Conservation (phyloP, 2,329 filamentous ascomycete genomes). For the Lasiodiplodia sp. region DNA sequence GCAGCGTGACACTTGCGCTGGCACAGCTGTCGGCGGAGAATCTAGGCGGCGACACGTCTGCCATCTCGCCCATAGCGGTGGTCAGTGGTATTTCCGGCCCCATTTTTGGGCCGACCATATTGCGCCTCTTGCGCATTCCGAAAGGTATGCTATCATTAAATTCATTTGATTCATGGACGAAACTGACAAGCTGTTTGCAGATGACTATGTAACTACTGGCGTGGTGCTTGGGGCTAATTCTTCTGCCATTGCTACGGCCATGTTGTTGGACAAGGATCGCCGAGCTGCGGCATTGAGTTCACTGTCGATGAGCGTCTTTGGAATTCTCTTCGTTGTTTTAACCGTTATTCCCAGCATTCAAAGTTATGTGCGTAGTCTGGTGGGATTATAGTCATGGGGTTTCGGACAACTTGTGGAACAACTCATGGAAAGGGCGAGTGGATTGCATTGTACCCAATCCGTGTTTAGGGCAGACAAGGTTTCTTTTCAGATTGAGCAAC, state of each 20-base stretch:
- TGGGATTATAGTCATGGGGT: slow-evolving; percentile 38
- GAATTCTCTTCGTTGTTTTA: slow-evolving; percentile 65
- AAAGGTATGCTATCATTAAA: slow-evolving; percentile 49
- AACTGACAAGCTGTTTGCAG: slow-evolving; percentile 39
- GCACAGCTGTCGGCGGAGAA: slow-evolving; percentile 65
- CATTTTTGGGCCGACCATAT: slow-evolving; percentile 59
- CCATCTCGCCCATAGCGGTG: slow-evolving; percentile 64
- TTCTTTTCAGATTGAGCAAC: no score
- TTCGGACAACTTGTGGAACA: no score
- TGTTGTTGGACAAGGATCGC: slow-evolving; percentile 64
- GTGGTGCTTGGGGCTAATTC: slow-evolving; percentile 68
- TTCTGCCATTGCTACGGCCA: slow-evolving; percentile 65
- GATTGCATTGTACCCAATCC: no score
- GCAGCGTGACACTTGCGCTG: slow-evolving; percentile 67
- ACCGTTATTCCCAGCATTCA: slow-evolving; percentile 64
- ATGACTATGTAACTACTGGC: slow-evolving; percentile 70
- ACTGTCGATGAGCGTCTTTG: slow-evolving; percentile 68
- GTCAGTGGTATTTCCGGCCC: slow-evolving; percentile 67
- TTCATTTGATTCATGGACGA: neutral
- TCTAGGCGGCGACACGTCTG: slow-evolving; percentile 63
- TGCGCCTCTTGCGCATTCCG: slow-evolving; percentile 60
- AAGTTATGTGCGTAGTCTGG: slow-evolving; percentile 46
- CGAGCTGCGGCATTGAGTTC: slow-evolving; percentile 66
- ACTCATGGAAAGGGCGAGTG: no score
- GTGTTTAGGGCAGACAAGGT: no score